phyloP scores from a whole-genome alignment of 352 stramenopile genomes.

The Globisporangium radiosum region DNA sequence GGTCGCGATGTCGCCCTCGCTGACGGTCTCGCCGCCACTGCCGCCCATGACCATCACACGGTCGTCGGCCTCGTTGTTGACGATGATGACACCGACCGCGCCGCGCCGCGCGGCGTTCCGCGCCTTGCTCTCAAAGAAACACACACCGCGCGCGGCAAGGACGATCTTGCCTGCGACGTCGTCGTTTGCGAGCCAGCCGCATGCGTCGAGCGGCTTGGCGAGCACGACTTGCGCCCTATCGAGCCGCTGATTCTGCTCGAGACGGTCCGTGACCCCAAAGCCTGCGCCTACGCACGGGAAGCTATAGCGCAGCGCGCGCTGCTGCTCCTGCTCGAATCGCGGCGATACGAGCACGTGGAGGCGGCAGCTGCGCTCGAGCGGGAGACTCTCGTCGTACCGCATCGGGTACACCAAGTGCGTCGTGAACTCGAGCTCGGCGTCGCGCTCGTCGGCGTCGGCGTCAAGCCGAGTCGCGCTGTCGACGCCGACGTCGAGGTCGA shows the following conservation, averaged over 20 bases:
- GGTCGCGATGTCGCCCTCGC: constrained; percentile 7
- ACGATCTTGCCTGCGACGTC: constrained; percentile 42
- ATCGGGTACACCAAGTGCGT: constrained; percentile 14
- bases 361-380: constrained; percentile 11
- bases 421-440: constrained; percentile 12
- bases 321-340: constrained; percentile 1
- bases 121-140: constrained; percentile 74
- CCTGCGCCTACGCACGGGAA: constrained; percentile 59
- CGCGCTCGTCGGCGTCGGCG: constrained; percentile 4
- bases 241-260: constrained; percentile 22
- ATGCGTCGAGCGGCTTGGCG: constrained; percentile 48
- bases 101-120: constrained; percentile 38
- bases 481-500: constrained; percentile 1
- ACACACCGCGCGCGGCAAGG: constrained; percentile 46
- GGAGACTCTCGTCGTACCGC: constrained; percentile 8
- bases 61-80: constrained; percentile 59
- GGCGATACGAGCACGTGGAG: constrained; percentile 9
- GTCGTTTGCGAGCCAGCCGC: constrained; percentile 29
- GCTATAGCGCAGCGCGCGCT: constrained; percentile 8
- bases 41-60: constrained; percentile 77
- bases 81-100: constrained; percentile 47
- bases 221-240: constrained; percentile 28
- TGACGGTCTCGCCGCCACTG: constrained; percentile 14
- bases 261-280: constrained; percentile 41
- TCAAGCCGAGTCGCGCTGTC: constrained; percentile 3